Base-by-base conservation (phyloP, 2,329 filamentous ascomycete species). In the Mariannaea sp. region DNA sequence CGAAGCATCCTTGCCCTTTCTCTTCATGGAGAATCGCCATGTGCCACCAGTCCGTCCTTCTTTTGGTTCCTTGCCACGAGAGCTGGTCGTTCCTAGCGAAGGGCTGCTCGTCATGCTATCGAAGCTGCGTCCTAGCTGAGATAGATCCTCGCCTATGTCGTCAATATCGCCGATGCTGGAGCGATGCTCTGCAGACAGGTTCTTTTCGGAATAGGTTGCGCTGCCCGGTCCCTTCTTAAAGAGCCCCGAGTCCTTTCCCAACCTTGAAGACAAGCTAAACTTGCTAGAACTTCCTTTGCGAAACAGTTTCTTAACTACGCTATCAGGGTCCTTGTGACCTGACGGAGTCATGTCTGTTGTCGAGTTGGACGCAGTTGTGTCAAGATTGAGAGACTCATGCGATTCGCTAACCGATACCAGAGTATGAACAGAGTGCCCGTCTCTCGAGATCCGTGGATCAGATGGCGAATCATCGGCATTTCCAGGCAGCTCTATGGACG, bases 281-380 rank as follows among this genome's bases (percentile, higher is more conserved):
- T 87, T 87, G 69, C 82, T 79, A 6, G 83, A 84, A 67, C 82
- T 86, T 43, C 84, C 82, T 71, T 87, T 87, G 26, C 84, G 81
- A 50, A 87, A 80, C 42, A 87, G 75, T 67, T 85, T 82, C 66
- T 79, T 75, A 59, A 86, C 73, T 48, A 82, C 81, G 57, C 83
- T 82, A 46, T 84, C 81, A 57, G 77, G 73, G 50, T 84, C 75
- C 62, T 80, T 82, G 24, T 69, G 56, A 27, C 70, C 72, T 3
- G 70, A 65, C n/a, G 70, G 66, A 38, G 75, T 75, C 14, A 79
- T 71, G 30, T 87, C 83, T 5, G 81, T 84, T 3, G 78, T 74
- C 2, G 82, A 78, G 64, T 83, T 84, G 38, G 83, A 86, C 36
- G 77, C 71, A 3, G 78, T 76, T 14, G 74, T 73, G 55, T 86